These are phyloP conservation scores for Cymbopogon citratus DNA, from an alignment of 176 grass and related monocot species.

Conservation along the genomic window DNA sequence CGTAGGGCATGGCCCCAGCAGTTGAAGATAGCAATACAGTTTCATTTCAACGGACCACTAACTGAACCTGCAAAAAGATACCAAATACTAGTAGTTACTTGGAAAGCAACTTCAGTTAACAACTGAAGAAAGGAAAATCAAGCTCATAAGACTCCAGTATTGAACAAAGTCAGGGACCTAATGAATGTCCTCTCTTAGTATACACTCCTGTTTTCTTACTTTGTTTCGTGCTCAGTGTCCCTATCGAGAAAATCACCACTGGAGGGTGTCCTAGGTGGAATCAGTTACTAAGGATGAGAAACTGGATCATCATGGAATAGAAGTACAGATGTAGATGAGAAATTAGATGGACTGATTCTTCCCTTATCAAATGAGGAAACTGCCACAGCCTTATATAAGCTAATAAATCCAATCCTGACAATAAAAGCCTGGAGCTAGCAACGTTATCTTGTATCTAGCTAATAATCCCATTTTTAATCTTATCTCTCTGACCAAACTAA, in stretches of 20 bases:
- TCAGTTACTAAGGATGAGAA: not conserved
- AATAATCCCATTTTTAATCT: not conserved
- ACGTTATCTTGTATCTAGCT: not conserved
- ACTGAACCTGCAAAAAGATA: constrained; percentile 24
- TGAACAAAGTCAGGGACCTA: not conserved
- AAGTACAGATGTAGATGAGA: not conserved
- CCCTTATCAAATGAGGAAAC: not conserved
- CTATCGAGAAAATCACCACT: not conserved
- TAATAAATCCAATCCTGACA: not conserved
- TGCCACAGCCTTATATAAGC: not conserved
- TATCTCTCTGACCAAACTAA: not conserved
- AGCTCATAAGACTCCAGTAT: not conserved
- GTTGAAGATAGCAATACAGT: constrained; percentile 18
- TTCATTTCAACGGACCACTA: constrained; percentile 17
- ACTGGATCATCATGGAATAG: not conserved
- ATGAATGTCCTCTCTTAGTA: not conserved
- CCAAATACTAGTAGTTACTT: constrained; percentile 1
- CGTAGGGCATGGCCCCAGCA: constrained; percentile 51
- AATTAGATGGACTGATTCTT: not conserved
- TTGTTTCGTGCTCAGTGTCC: not conserved
- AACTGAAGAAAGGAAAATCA: not conserved
- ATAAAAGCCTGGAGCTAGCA: not conserved
- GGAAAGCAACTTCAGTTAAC: not conserved
- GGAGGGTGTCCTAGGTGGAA: not conserved
- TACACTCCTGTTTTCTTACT: not conserved